These are phyloP conservation scores for Agaricus blazei DNA, from an alignment of 768 basidiomycete species.

Conservation along the genomic window DNA sequence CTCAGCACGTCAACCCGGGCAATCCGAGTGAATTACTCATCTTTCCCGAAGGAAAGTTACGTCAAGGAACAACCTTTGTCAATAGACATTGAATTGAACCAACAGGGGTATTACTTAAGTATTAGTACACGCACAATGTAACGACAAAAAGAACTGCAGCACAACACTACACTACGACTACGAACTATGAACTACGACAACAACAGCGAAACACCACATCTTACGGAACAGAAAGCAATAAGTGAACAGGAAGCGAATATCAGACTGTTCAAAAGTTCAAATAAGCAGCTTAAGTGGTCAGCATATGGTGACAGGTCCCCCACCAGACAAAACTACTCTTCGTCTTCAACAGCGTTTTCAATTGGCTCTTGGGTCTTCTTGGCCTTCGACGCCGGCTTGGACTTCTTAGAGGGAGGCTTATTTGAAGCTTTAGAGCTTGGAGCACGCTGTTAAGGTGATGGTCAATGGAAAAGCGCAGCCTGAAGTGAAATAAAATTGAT, in stretches of 20 bases:
- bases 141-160: neutral
- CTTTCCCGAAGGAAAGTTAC: neutral
- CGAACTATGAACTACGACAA: neutral
- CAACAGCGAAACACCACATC: neutral
- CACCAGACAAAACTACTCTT: slow-evolving; percentile 10
- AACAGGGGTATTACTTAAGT: slow-evolving; percentile 9
- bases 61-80: neutral
- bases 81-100: neutral
- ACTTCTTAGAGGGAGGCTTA: slow-evolving; percentile 45
- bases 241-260: neutral
- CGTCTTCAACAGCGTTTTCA: slow-evolving; percentile 40
- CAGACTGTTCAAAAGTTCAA: neutral
- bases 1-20: neutral
- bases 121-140: slow-evolving; percentile 10
- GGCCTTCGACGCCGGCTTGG: slow-evolving; percentile 33
- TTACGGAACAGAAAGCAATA: slow-evolving; percentile 2
- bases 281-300: neutral
- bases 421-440: slow-evolving; percentile 34
- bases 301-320: neutral
- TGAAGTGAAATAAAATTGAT: slow-evolving; percentile 7
- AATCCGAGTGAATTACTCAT: neutral
- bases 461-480: neutral
- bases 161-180: neutral
- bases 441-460: slow-evolving; percentile 17
- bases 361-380: slow-evolving; percentile 48